phyloP scores from a whole-genome alignment of 768 basidiomycete species.

The Termitomyces sp. region DNA sequence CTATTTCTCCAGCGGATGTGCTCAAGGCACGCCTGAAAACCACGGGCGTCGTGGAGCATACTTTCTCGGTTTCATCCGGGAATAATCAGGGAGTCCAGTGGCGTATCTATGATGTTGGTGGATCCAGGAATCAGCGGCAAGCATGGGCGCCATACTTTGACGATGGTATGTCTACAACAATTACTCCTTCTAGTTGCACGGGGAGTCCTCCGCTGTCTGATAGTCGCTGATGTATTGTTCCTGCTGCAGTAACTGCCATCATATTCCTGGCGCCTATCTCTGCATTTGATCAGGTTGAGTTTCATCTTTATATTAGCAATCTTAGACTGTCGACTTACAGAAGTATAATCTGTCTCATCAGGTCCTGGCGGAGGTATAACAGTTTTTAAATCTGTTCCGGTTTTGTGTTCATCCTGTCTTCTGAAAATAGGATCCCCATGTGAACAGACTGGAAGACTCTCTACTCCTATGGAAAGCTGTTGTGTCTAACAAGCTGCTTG shows the following conservation, averaged over 20 bases:
- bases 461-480: slow-evolving; percentile 71
- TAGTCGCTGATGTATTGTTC: slow-evolving; percentile 4
- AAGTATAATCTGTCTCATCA: slow-evolving; percentile 15
- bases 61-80: slow-evolving; percentile 61
- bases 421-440: slow-evolving; percentile 52
- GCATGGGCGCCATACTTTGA: slow-evolving; percentile 91
- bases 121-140: slow-evolving; percentile 74
- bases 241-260: slow-evolving; percentile 70
- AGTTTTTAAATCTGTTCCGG: slow-evolving; percentile 4
- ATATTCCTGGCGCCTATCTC: slow-evolving; percentile 89
- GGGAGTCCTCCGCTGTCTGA: neutral
- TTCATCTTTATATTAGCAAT: slow-evolving; percentile 5
- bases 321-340: slow-evolving; percentile 6
- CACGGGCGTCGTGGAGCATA: slow-evolving; percentile 76
- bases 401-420: slow-evolving; percentile 8
- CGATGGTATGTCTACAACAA: slow-evolving; percentile 52
- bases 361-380: slow-evolving; percentile 66
- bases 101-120: slow-evolving; percentile 87
- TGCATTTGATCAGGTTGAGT: slow-evolving; percentile 68
- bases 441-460: slow-evolving; percentile 81
- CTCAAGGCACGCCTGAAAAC: slow-evolving; percentile 82
- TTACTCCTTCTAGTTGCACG: neutral
- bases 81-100: slow-evolving; percentile 61
- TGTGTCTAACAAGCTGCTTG: slow-evolving; percentile 69
- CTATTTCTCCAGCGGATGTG: slow-evolving; percentile 54